These are phyloP conservation scores for Fusarium sp. DNA, from an alignment of 2,329 filamentous ascomycete genomes.

Conservation along the genomic window DNA sequence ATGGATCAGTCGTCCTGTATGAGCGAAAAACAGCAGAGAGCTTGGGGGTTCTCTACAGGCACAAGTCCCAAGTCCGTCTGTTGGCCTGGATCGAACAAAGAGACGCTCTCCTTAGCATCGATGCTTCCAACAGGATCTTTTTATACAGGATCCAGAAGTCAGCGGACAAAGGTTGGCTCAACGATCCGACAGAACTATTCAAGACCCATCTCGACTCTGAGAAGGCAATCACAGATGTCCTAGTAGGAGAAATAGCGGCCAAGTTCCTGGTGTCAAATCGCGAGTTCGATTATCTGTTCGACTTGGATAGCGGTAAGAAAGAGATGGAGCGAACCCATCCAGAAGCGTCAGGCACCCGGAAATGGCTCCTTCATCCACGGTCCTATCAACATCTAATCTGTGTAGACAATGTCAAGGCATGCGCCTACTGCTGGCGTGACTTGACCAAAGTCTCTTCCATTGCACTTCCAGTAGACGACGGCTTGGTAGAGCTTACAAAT, in stretches of 20 bases:
- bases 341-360: constrained; percentile 19
- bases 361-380: constrained; percentile 40
- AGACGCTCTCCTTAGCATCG: constrained; percentile 47
- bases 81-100: constrained; percentile 44
- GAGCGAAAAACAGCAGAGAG: constrained; percentile 29
- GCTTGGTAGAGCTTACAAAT: constrained; percentile 41
- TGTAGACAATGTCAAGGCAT: constrained; percentile 42
- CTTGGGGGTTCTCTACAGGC: constrained; percentile 46
- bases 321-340: constrained; percentile 27
- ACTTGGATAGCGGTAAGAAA: constrained; percentile 39
- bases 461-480: constrained; percentile 12
- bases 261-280: constrained; percentile 51
- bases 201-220: constrained; percentile 40
- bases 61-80: constrained; percentile 48
- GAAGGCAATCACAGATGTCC: constrained; percentile 44
- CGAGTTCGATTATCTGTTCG: constrained; percentile 50
- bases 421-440: constrained; percentile 48
- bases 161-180: constrained; percentile 26
- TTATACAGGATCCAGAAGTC: constrained; percentile 30
- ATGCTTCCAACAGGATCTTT: constrained; percentile 45
- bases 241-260: constrained; percentile 43
- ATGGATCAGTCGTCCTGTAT: constrained; percentile 52
- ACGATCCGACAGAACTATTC: constrained; percentile 25
- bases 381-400: constrained; percentile 46
- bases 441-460: constrained; percentile 42